Base-by-base conservation (phyloP, 1,139 yeast genomes). In the Suhomyces panamericanus region DNA sequence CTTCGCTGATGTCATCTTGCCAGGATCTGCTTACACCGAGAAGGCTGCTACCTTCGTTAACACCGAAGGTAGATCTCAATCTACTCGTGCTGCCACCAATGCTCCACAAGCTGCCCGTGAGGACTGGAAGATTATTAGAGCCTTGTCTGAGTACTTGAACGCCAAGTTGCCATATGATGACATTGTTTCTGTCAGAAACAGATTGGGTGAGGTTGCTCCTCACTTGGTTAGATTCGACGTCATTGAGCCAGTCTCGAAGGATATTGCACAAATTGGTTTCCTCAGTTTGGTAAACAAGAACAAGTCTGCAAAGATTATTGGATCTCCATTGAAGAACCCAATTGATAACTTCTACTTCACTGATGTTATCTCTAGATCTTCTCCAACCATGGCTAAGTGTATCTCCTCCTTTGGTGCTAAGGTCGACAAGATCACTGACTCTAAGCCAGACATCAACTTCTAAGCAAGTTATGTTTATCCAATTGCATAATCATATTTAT, bases 31-130 rank as follows among this genome's bases (percentile, higher is more conserved):
- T 36, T 88, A 85, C 77, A 88, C 96, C 35, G 96, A 88, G 66
- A 88, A 88, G 71, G 71, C 85, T 29, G 93, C 87, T 50, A 88
- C 95, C n/a, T 88, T 81, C 66, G 91, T 88, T 51, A 88, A 88
- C 70, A 87, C 96, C 38, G 96, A 88, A 70, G 96, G 96, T 55
- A 83, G 96, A 64, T 81, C 90, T 11, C 96, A 88, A 73, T 70
- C 77, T 48, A 86, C 96, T 4, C 80, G 95, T 57, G 96, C 96
- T 40, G 95, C 96, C 33, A 84, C 89, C 20, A 87, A 85, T 51
- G 85, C 95, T n/a, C 96, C 96, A 43, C 96, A 95, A 33, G 87
- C 81, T 44, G 95, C 96, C 36, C 85, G 96, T 65, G 96, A 88
- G 68, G 96, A 88, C 69, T 88, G 96, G 96, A 85, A 85, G 73